Base-by-base conservation (phyloP, 495 filamentous ascomycete genomes). In the Hypomontagnella submonticulosa region DNA sequence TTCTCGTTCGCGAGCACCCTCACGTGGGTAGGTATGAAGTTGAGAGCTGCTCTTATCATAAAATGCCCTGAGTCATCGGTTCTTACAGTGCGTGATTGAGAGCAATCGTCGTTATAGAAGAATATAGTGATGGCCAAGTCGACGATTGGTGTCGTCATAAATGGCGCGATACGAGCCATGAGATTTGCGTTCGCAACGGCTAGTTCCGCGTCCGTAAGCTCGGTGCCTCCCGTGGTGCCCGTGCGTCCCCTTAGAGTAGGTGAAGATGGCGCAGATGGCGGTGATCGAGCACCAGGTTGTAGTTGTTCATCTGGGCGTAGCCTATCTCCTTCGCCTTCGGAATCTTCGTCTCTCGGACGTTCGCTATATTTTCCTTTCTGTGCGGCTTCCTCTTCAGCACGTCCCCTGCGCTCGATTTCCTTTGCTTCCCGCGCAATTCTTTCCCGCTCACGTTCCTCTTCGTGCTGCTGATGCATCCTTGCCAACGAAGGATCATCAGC, bases 51-150 rank as follows among this genome's bases (percentile, higher is more conserved):
- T 2, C 92, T 84, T 37, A 91, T 74, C 16, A 69, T 79, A 68
- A 99, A 99, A 74, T 99, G 94, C 0, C 95, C 95, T 3, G 90
- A 84, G 46, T 93, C 88, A 68, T 97, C 88, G 0, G 96, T 98
- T 44, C 79, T 78, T 5, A 96, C 80, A 6, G 90, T 96, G 19
- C 89, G 84, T 10, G 92, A 93, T 65, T 89, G 88, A 15, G 93
- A 95, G 36, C 84, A 77, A 2, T 82, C 71, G 18, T 94, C 87
- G 59, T 96, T 92, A 78, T 92, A 98, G 77, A 98, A 97, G 78
- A 97, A 97, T 1, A 95, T 79, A 1, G 92, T 97, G 20, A 99
- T 88, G 2, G 91, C 87, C 32, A 84, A 79, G 41, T 87, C 84
- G 3, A 86, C 81, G 54, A 94, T 75, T 0, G 95, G 92, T 20